Evolutionary conservation across 1,284 basidiomycete genomes (phyloP).

Genomic region (Amylostereum areolatum): DNA sequence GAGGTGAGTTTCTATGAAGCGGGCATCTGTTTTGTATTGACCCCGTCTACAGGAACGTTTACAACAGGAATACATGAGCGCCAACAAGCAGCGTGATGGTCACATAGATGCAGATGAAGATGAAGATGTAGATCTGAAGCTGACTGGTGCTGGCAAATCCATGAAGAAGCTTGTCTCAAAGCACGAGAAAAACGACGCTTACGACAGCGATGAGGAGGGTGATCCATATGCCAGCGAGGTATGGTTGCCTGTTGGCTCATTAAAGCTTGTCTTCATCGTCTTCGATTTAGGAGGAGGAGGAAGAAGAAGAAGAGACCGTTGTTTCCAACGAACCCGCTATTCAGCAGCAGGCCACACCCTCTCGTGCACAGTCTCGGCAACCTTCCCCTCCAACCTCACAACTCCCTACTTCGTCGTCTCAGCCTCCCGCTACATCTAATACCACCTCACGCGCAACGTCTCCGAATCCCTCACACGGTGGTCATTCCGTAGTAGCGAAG

Average conservation of each 20-base stretch:
- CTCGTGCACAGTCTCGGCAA: conserved; percentile 26
- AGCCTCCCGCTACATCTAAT: conserved; percentile 7
- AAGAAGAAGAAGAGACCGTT: conserved; percentile 58
- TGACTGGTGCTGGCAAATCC: conserved; percentile 66
- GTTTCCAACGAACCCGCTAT: conserved; percentile 53
- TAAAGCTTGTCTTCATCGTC: no score
- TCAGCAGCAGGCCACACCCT: conserved; percentile 40
- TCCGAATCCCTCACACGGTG: conserved; percentile 48
- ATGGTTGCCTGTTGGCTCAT: conserved; percentile 20
- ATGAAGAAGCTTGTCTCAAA: conserved; percentile 76
- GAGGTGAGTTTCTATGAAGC: conserved; percentile 46
- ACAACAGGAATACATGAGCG: conserved; percentile 74
- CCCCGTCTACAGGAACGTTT: conserved; percentile 59
- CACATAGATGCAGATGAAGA: conserved; percentile 69
- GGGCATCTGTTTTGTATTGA: background rate
- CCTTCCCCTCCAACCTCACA: conserved; percentile 11
- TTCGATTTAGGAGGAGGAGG: conserved; percentile 45
- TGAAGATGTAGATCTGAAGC: conserved; percentile 50
- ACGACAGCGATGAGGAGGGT: conserved; percentile 77
- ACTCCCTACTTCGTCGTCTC: conserved; percentile 18
- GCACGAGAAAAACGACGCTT: conserved; percentile 66
- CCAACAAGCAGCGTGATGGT: conserved; percentile 67
- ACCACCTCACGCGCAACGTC: conserved; percentile 49
- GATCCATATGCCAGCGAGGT: conserved; percentile 79
- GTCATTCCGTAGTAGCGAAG: conserved; percentile 74